Conservation (phyloP, 176 grass and related monocot genomes). For the Leersia perrieri region DNA sequence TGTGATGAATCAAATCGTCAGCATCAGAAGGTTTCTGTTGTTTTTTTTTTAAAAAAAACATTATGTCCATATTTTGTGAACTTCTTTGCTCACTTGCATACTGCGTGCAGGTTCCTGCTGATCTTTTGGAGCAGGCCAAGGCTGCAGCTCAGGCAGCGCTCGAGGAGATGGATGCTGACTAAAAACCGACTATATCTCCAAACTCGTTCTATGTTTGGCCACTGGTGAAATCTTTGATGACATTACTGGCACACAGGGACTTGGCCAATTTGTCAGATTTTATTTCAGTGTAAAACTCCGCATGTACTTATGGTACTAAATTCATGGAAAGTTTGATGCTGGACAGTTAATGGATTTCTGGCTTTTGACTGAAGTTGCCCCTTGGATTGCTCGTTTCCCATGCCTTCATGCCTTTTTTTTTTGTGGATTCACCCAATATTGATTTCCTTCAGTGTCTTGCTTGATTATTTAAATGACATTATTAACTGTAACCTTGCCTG, state of each 20-base stretch:
- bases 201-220: slow-evolving; percentile 3
- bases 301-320: not conserved
- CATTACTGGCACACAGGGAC: not conserved
- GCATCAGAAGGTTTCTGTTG: slow-evolving; percentile 69
- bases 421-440: not conserved
- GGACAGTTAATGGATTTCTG: not conserved
- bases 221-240: slow-evolving; percentile 18
- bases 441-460: not conserved
- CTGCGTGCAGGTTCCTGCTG: slow-evolving; percentile 60
- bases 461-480: not conserved
- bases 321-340: slow-evolving; percentile 10
- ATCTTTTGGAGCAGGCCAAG: slow-evolving; percentile 61
- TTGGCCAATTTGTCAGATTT: slow-evolving; percentile 2
- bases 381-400: not conserved
- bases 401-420: not conserved
- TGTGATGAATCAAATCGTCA: slow-evolving; percentile 79
- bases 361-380: not conserved
- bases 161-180: slow-evolving; percentile 90
- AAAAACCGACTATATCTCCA: not conserved
- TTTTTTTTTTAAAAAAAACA: not conserved
- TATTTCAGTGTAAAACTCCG: slow-evolving; percentile 5
- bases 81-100: not conserved
- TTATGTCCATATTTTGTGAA: not conserved
- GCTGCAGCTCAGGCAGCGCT: slow-evolving; percentile 60
- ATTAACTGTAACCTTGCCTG: not conserved